Evolutionary conservation across 345 rosid genomes (phyloP).

Genomic region (Iberis pinnata): DNA sequence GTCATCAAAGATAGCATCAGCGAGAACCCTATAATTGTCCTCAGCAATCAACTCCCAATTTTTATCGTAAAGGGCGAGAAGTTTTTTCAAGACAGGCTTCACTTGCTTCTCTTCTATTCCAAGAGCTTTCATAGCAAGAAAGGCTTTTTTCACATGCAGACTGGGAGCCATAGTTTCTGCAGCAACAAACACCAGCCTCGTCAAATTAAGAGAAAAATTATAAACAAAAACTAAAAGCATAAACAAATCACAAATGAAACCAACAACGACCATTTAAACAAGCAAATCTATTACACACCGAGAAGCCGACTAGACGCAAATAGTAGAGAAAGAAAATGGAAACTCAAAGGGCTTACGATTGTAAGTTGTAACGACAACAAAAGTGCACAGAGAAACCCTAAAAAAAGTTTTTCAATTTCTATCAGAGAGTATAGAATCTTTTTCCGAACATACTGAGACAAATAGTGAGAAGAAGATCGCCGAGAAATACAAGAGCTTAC

Average conservation of each 20-base stretch:
- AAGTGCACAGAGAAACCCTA: slow-evolving; percentile 6
- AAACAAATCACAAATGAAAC: not conserved
- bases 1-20: slow-evolving; percentile 77
- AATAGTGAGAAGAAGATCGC: not conserved
- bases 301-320: no score
- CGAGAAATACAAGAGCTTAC: slow-evolving; percentile 7
- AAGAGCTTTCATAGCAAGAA: slow-evolving; percentile 53
- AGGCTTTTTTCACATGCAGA: slow-evolving; percentile 47
- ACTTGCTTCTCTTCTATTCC: slow-evolving; percentile 46
- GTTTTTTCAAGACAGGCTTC: slow-evolving; percentile 71
- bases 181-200: slow-evolving; percentile 2
- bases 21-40: slow-evolving; percentile 80
- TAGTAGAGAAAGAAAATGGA: no score
- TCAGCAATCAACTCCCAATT: slow-evolving; percentile 79
- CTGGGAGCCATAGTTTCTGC: slow-evolving; percentile 47
- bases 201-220: not conserved
- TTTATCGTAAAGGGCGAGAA: slow-evolving; percentile 58
- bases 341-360: no score
- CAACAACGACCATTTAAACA: not conserved
- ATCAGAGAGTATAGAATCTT: not conserved
- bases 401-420: not conserved
- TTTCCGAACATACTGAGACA: not conserved
- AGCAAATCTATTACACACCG: no score
- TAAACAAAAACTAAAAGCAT: not conserved
- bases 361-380: not conserved